Evolutionary conservation across 306 rosid genomes (phyloP).

Genomic region (Spatholobus suberectus): DNA sequence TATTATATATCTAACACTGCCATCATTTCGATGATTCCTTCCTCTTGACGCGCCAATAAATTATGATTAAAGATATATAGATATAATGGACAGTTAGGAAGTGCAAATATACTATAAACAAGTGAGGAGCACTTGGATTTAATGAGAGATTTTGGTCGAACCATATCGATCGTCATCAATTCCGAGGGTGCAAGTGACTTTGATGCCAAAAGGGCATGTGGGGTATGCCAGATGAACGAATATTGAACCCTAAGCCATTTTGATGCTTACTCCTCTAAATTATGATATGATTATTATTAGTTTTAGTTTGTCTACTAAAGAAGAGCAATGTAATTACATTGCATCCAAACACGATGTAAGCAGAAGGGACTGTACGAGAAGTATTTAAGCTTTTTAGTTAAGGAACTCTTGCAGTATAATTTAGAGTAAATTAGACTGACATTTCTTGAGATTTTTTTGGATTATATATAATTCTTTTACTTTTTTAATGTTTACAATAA

Average conservation of each 20-base stretch:
- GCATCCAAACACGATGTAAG: too few species aligned
- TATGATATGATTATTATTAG: not conserved
- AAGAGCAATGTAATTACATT: too few species aligned
- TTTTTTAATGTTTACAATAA: too few species aligned
- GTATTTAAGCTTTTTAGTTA: not conserved
- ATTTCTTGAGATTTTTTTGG: too few species aligned
- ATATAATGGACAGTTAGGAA: slow-evolving; percentile 9
- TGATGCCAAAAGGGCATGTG: slow-evolving; percentile 49
- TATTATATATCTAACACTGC: slow-evolving; percentile 9
- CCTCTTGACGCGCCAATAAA: slow-evolving; percentile 33
- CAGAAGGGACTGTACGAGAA: too few species aligned
- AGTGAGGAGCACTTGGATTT: not conserved
- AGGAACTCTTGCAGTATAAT: not conserved
- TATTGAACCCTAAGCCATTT: slow-evolving; percentile 35
- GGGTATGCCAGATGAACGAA: slow-evolving; percentile 31
- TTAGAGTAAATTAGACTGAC: too few species aligned
- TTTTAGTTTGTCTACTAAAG: not conserved
- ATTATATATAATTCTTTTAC: too few species aligned
- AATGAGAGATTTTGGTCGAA: slow-evolving; percentile 21
- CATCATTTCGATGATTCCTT: slow-evolving; percentile 46
- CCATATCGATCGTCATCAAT: slow-evolving; percentile 23
- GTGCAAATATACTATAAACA: not conserved
- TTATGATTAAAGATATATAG: not conserved
- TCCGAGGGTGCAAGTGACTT: slow-evolving; percentile 31
- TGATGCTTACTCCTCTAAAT: slow-evolving; percentile 24